These are phyloP conservation scores for Pyrenophora tritici-repentis DNA, from an alignment of 2,329 filamentous ascomycete genomes.

Conservation along the genomic window DNA sequence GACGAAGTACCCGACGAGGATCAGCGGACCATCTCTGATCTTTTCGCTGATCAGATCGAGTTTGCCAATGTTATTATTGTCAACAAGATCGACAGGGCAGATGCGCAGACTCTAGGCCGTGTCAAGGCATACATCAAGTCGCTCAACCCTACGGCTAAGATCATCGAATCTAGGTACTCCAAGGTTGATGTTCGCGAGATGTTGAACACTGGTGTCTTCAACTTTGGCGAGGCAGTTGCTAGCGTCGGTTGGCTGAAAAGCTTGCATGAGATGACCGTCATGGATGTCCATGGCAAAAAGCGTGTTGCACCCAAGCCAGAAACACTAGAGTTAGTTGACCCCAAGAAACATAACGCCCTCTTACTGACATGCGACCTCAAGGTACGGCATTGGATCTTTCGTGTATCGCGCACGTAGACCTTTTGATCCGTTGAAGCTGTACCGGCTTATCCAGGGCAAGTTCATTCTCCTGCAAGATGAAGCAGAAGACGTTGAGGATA, in stretches of 20 bases:
- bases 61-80: slow-evolving; percentile 75
- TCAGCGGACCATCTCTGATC: slow-evolving; percentile 73
- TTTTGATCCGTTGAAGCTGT: slow-evolving; percentile 50
- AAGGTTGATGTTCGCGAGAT: slow-evolving; percentile 67
- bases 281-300: slow-evolving; percentile 60
- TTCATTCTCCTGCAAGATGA: slow-evolving; percentile 51
- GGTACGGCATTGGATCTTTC: slow-evolving; percentile 72
- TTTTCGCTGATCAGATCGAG: slow-evolving; percentile 79
- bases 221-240: slow-evolving; percentile 66
- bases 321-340: slow-evolving; percentile 62
- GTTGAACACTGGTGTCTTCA: slow-evolving; percentile 68
- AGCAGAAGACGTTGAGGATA: slow-evolving; percentile 56
- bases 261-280: slow-evolving; percentile 68
- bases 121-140: slow-evolving; percentile 61
- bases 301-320: slow-evolving; percentile 69
- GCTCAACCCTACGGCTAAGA: slow-evolving; percentile 69
- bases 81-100: slow-evolving; percentile 71
- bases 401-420: slow-evolving; percentile 64
- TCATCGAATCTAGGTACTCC: slow-evolving; percentile 64
- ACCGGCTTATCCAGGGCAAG: slow-evolving; percentile 49
- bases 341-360: neutral
- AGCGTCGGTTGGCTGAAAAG: slow-evolving; percentile 73
- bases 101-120: slow-evolving; percentile 51
- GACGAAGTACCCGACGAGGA: slow-evolving; percentile 66
- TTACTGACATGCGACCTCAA: slow-evolving; percentile 18